Evolutionary conservation across 1,139 yeast genomes (phyloP), one percentile per base, ranked within the genome.

Genomic region (Diutina rugosa): DNA sequence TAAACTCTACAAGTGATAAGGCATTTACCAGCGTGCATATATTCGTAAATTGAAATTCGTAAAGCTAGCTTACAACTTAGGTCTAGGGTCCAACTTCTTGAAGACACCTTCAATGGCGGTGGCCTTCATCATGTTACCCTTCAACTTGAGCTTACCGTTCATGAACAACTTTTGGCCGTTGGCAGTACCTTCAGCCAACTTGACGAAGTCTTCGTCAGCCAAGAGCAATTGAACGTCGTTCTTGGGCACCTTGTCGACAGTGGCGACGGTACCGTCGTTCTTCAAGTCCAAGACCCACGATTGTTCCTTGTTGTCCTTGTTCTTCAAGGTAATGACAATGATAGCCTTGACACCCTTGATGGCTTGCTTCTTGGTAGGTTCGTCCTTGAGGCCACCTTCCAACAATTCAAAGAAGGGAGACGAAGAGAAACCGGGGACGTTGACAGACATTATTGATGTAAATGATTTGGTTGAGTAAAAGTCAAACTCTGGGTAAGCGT

Each of bases 41-140:
- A 29, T 29, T 47, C 6, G 16, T 18, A 5, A 28, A 29, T 28
- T 28, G 38, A 10, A 35, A 35, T 26, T 47, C 53, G 28, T 49
- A 49, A 32, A 49, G 21, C 21, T 47, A 9, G 35, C 56, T 55
- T 56, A 61, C 62, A 61, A 60, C 71, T 76, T 76, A 59, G 81
- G 69, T 69, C 74, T 74, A 57, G 84, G 84, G 64, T 79, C 84
- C 57, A 87, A 80, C 57, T 80, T 72, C 76, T 85, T 85, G 73
- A 88, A 80, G 56, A 88, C 84, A 55, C 79, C 72, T 72, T 88
- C 95, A 61, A 87, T 81, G 59, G 84, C 80, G 58, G 91, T 82
- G 59, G 95, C 95, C 78, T 89, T 88, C 91, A 87, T 86, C 75
- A 88, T 85, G 74, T 88, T 87, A 65, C 96, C 96, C 77, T 84